Conservation (phyloP, 1,284 basidiomycete species). For the Singerocomus inundabilis region DNA sequence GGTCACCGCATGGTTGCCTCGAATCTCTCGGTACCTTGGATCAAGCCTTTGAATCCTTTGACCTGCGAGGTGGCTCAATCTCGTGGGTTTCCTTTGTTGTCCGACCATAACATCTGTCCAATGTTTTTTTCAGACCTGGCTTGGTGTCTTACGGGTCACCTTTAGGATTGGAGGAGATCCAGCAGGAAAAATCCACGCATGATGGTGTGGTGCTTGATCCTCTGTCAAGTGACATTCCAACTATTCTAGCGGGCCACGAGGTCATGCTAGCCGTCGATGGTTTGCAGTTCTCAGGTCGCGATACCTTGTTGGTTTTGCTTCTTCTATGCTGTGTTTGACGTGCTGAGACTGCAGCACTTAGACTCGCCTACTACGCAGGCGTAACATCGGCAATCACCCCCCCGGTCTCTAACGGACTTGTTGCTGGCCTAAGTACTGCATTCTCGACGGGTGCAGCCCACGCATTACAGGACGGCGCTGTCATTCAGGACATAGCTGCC, state of each 20-base stretch:
- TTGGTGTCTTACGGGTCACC: conserved; percentile 60
- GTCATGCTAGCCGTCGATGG: conserved; percentile 73
- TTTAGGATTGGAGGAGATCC: conserved; percentile 61
- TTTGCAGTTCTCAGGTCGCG: conserved; percentile 65
- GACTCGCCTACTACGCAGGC: conserved; percentile 63
- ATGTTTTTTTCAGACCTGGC: conserved; percentile 44
- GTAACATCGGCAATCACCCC: conserved; percentile 67
- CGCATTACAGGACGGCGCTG: conserved; percentile 62
- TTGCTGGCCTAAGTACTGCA: conserved; percentile 64
- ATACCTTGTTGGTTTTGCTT: conserved; percentile 56
- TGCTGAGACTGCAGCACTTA: conserved; percentile 29
- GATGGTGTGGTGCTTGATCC: conserved; percentile 63
- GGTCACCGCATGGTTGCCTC: conserved; percentile 22
- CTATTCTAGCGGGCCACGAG: conserved; percentile 49
- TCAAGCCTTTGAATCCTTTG: conserved; percentile 21
- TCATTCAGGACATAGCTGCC: conserved; percentile 69
- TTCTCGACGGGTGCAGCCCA: conserved; percentile 66
- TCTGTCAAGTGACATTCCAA: conserved; percentile 41
- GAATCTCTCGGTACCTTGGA: conserved; percentile 5
- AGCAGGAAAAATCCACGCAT: conserved; percentile 61
- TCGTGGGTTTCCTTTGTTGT: conserved; percentile 40
- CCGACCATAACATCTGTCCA: neutral
- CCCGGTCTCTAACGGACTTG: conserved; percentile 53
- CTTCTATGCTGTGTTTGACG: neutral
- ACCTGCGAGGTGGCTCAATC: conserved; percentile 38